Conservation (phyloP, 208 protist species). For the Leptomonas pyrrhocoris region DNA sequence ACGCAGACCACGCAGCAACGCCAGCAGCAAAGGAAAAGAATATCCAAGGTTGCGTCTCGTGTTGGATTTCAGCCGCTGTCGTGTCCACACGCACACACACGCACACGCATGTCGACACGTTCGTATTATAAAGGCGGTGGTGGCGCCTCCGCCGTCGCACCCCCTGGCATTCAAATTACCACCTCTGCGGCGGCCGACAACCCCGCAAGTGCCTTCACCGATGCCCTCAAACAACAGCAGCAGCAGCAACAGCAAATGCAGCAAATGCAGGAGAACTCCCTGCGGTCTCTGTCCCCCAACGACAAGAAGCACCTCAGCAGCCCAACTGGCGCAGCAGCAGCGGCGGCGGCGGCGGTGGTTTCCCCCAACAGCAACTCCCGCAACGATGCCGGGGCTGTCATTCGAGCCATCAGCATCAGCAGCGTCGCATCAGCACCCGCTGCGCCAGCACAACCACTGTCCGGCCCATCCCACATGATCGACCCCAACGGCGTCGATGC, state of each 20-base stretch:
- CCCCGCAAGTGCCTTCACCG: neutral
- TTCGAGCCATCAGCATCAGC: neutral
- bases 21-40: no score
- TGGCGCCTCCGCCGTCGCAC: conserved; percentile 12
- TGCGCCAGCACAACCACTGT: no score
- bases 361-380: neutral
- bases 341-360: neutral
- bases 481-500: neutral
- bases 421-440: no score
- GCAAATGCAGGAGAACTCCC: neutral
- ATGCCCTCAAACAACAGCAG: conserved; percentile 9
- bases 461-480: no score
- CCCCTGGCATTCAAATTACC: conserved; percentile 19
- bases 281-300: neutral
- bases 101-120: conserved; percentile 24
- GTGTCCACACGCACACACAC: no score
- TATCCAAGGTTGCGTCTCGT: no score
- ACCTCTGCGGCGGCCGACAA: conserved; percentile 6
- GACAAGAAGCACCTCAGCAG: neutral
- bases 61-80: no score
- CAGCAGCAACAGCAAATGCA: conserved; percentile 1
- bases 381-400: neutral
- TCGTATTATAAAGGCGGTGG: conserved; percentile 11
- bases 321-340: neutral
- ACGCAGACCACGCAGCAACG: no score